Base-by-base conservation (phyloP, 2,329 filamentous ascomycete genomes). In the Pezicula carpinea region DNA sequence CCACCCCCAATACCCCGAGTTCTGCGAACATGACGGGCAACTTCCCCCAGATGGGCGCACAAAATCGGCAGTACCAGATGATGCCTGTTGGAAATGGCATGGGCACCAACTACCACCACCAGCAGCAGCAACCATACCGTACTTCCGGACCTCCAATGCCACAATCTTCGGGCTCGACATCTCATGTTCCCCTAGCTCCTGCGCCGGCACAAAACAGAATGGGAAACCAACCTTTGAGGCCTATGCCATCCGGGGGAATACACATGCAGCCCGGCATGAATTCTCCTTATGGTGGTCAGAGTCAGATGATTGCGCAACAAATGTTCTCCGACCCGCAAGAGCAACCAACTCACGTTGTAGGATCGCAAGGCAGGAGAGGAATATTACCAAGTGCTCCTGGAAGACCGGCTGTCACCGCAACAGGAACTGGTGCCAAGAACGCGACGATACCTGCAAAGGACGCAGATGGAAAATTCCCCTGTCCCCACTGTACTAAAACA, bases 401-500 rank as follows among this genome's bases (percentile, higher is more conserved):
- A 36, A 79, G 90, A 50, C 87, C 90, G 47, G 82, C 88, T 45
- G 88, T 89, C 21, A 82, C 87, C 26, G 74, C 84, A 18, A 77
- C 80, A 17, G 85, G 88, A 36, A 83, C 81, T 55, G 77, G 79
- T 23, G 76, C 80, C 8, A 95, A 96, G 76, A 88, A 79, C 61
- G 85, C 87, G 51, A 82, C 88, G 53, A 93, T 95, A 53, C 90
- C 91, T 14, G 86, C 89, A 59, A 96, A 97, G 74, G 92, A 97
- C 68, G 89, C 90, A 7, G 92, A 97, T 66, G 93, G 93, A 64
- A 97, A 97, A 74, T 99, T 95, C 65, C 92, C 93, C 50, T 99
- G 93, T 71, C 90, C 90, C 61, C 91, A 97, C 68, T 99, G 93
- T 73, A 96, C 89, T 61, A 97, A 97, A 76, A 96, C 91, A 6